A percentile compares a stretch with the other conserved stretches of the same genome.
These are phyloP conservation scores for Diphasiastrum complanatum DNA, from an alignment of 83 land plant species.

Conservation along the genomic window DNA sequence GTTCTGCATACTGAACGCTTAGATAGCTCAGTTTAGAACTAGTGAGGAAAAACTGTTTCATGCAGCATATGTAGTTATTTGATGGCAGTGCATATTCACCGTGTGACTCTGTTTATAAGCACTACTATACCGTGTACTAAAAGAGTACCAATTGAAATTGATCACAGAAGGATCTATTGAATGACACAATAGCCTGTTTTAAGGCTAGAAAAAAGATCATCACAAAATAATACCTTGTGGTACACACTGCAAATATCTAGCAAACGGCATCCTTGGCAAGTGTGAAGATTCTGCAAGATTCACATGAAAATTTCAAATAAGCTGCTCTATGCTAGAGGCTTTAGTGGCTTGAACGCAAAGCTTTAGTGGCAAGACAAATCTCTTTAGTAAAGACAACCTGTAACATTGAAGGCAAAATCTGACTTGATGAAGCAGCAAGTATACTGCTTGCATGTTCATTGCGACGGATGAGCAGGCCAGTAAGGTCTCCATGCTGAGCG, in stretches of 20 bases:
- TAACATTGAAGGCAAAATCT: conserved; percentile 68
- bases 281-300: conserved; percentile 45
- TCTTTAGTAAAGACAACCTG: conserved; percentile 29
- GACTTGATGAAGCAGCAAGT: conserved; percentile 53
- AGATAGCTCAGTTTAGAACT: too few relatives aligned
- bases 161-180: too few relatives aligned
- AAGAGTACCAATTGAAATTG: too few relatives aligned
- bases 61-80: too few relatives aligned
- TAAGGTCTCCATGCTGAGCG: conserved; percentile 57
- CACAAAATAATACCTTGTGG: conserved; percentile 90
- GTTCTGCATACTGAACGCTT: too few relatives aligned
- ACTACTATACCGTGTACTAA: too few relatives aligned
- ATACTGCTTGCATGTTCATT: conserved; percentile 80
- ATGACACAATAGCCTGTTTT: too few relatives aligned
- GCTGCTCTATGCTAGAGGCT: not conserved
- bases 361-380: not conserved
- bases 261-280: conserved; percentile 76
- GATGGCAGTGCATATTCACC: too few relatives aligned
- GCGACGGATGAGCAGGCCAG: conserved; percentile 80
- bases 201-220: too few relatives aligned
- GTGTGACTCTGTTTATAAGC: too few relatives aligned
- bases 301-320: not conserved
- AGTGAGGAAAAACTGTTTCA: too few relatives aligned
- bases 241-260: conserved; percentile 65
- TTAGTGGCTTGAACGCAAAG: not conserved